A percentile compares a stretch with the other conserved stretches of the same genome.
Conservation (phyloP, 2,329 filamentous ascomycete genomes). For the Escovopsis sp. region DNA sequence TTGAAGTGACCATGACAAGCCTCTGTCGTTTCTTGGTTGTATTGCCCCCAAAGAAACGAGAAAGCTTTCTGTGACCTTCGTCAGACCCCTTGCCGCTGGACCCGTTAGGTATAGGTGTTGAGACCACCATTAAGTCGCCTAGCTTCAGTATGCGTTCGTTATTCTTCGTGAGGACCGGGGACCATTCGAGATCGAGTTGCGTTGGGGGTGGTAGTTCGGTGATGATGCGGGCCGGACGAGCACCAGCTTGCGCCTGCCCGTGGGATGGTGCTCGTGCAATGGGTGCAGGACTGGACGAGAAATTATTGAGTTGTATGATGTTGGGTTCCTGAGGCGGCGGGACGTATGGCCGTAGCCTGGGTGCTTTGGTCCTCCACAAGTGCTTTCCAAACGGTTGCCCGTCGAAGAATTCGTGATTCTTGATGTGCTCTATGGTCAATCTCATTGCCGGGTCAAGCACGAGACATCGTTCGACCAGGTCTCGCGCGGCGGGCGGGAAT, state of each 20-base stretch:
- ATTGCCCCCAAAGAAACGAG: conserved; percentile 83
- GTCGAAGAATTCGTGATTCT: conserved; percentile 90
- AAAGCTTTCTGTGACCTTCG: conserved; percentile 73
- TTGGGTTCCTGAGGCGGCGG: conserved; percentile 61
- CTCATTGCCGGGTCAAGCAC: conserved; percentile 77
- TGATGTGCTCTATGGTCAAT: conserved; percentile 88
- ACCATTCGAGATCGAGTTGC: conserved; percentile 97
- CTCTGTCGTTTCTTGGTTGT: conserved; percentile 86
- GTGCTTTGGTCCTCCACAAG: conserved; percentile 82
- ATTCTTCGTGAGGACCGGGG: conserved; percentile 74
- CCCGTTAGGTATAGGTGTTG: conserved; percentile 61
- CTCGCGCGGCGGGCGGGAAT: conserved; percentile 73
- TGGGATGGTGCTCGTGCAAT: conserved; percentile 15
- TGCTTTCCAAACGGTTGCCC: conserved; percentile 70
- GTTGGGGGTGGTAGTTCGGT: conserved; percentile 94
- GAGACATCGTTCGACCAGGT: conserved; percentile 78
- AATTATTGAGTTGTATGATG: conserved; percentile 58
- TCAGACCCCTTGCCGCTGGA: conserved; percentile 56
- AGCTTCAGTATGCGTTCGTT: conserved; percentile 93
- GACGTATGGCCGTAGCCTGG: conserved; percentile 69
- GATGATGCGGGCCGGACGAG: conserved; percentile 65
- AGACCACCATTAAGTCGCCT: conserved; percentile 76
- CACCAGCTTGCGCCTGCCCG: conserved; percentile 23
- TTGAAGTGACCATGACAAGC: conserved; percentile 88
- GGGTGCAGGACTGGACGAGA: conserved; percentile 14